Evolutionary conservation across 1,284 basidiomycete genomes (phyloP).

Genomic region (Salmacisia buchloeana): DNA sequence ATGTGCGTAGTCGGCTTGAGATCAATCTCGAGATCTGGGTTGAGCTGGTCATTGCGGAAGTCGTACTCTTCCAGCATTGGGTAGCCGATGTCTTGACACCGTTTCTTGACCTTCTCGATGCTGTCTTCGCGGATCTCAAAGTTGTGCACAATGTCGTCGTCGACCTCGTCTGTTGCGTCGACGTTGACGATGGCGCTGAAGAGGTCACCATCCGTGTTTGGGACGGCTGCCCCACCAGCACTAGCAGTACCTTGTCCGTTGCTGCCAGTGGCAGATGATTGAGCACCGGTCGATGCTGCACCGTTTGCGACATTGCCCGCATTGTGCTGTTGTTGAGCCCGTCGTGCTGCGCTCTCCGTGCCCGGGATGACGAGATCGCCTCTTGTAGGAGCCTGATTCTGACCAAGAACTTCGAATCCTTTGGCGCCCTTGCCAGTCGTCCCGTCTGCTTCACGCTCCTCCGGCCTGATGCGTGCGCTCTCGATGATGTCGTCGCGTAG

Average conservation of each 20-base stretch:
- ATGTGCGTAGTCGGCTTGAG: constrained; percentile 49
- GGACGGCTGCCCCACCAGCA: too few relatives aligned
- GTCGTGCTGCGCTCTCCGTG: constrained; percentile 31
- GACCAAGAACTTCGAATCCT: constrained; percentile 31
- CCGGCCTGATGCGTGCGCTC: constrained; percentile 35
- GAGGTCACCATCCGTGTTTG: constrained; percentile 44
- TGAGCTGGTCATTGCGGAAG: constrained; percentile 48
- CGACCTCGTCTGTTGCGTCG: constrained; percentile 46
- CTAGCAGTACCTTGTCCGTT: too few relatives aligned
- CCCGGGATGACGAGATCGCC: constrained; percentile 45
- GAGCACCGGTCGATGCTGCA: constrained; percentile 8
- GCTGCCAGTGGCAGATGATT: too few relatives aligned
- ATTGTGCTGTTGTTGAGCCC: constrained; percentile 19
- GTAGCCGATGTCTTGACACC: constrained; percentile 48
- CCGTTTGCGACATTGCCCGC: constrained; percentile 21
- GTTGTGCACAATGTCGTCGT: constrained; percentile 48
- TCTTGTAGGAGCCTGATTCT: constrained; percentile 32
- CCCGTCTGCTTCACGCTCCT: constrained; percentile 9
- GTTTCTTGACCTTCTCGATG: constrained; percentile 48
- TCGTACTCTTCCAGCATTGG: constrained; percentile 51
- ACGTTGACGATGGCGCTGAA: constrained; percentile 50
- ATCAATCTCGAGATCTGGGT: constrained; percentile 49
- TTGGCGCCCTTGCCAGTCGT: background rate
- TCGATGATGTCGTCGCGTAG: constrained; percentile 45
- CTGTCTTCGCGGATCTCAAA: constrained; percentile 47